Percentiles rank a stretch among this genome's conserved stretches.
phyloP scores from a whole-genome alignment of 2,329 filamentous ascomycete genomes.

The Didymella segeticola region DNA sequence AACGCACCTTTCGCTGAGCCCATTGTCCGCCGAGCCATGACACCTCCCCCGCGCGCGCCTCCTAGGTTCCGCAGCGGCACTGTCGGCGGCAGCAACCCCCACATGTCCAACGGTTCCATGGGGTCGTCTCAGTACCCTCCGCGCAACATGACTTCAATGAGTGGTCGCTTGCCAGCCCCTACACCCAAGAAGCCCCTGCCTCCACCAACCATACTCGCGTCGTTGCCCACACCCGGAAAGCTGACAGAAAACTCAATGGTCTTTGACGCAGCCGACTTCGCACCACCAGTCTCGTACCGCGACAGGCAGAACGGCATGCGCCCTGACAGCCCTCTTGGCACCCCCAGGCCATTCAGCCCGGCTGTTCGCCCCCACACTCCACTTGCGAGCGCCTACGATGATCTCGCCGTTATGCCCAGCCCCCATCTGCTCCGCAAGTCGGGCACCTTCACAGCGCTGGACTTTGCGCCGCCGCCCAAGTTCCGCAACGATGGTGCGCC shows the following conservation, averaged over 20 bases:
- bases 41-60: constrained; percentile 78
- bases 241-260: constrained; percentile 78
- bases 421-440: constrained; percentile 81
- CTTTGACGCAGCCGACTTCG: constrained; percentile 81
- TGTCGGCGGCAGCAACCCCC: constrained; percentile 39
- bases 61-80: constrained; percentile 58
- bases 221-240: constrained; percentile 84
- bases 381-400: constrained; percentile 83
- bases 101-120: constrained; percentile 58
- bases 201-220: constrained; percentile 74
- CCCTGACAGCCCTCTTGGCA: constrained; percentile 66
- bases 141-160: constrained; percentile 52
- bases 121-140: constrained; percentile 53
- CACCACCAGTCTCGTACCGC: constrained; percentile 69
- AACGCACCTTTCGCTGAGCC: constrained; percentile 77
- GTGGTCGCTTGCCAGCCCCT: constrained; percentile 39
- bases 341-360: constrained; percentile 73
- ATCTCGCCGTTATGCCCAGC: constrained; percentile 84
- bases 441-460: constrained; percentile 76
- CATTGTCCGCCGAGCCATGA: constrained; percentile 90
- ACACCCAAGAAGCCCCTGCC: constrained; percentile 66
- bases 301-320: constrained; percentile 72
- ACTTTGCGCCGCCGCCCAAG: constrained; percentile 80
- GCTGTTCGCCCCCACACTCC: constrained; percentile 77
- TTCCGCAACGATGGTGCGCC: constrained; percentile 60